Conservation (phyloP, 2,329 filamentous ascomycete genomes). For the Colletotrichum cuscutae region DNA sequence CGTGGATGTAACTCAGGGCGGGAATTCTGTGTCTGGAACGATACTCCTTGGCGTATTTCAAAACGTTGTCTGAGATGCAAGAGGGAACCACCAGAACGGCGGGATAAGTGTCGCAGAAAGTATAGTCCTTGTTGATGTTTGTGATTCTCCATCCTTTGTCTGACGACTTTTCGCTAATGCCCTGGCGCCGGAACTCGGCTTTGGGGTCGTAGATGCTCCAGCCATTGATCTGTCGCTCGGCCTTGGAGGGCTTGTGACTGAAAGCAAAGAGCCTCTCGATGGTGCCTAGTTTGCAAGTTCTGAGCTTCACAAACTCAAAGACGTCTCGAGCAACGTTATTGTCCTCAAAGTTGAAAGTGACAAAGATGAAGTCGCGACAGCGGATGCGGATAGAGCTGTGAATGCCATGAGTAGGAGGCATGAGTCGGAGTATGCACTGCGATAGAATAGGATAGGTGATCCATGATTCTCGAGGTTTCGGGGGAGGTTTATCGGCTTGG, state of each 20-base stretch:
- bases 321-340: constrained; percentile 82
- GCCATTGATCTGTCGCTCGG: constrained; percentile 80
- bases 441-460: constrained; percentile 94
- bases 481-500: constrained; percentile 35
- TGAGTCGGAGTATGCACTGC: constrained; percentile 81
- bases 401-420: constrained; percentile 74
- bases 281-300: constrained; percentile 83
- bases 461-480: constrained; percentile 77
- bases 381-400: constrained; percentile 86
- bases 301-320: constrained; percentile 84
- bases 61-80: constrained; percentile 93
- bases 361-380: constrained; percentile 92
- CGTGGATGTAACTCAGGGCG: constrained; percentile 92
- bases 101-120: constrained; percentile 93
- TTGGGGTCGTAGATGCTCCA: constrained; percentile 88
- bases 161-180: constrained; percentile 82
- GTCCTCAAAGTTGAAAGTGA: constrained; percentile 87
- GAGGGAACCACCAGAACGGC: constrained; percentile 85
- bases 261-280: constrained; percentile 95
- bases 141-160: constrained; percentile 90
- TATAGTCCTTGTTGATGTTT: constrained; percentile 88
- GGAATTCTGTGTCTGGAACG: constrained; percentile 91
- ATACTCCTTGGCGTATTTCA: constrained; percentile 92
- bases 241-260: constrained; percentile 78
- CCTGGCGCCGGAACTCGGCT: constrained; percentile 87